Percentiles rank a stretch among this genome's conserved stretches.
Conservation (phyloP, 2,329 filamentous ascomycete species). For the Aphanoascus verrucosus region DNA sequence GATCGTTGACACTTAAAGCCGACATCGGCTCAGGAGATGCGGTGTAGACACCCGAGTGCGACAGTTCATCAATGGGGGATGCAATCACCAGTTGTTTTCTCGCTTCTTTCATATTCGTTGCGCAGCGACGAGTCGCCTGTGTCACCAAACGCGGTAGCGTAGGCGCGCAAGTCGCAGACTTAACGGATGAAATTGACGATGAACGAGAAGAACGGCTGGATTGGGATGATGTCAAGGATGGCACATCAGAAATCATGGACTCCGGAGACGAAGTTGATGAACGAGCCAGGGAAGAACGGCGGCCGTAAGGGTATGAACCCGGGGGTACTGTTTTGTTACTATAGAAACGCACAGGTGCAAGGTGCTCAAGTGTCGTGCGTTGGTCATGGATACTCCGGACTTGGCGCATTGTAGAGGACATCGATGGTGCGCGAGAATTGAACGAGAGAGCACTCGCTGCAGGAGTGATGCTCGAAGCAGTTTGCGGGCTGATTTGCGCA, state of each 20-base stretch:
- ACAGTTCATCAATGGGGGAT: constrained; percentile 31
- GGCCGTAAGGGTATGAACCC: constrained; percentile 38
- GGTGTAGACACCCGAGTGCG: constrained; percentile 25
- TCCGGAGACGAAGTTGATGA: constrained; percentile 48
- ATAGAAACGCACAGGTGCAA: constrained; percentile 27
- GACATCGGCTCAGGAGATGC: constrained; percentile 29
- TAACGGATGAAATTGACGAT: constrained; percentile 37
- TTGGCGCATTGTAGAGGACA: constrained; percentile 49
- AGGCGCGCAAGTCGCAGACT: constrained; percentile 25
- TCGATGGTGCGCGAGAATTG: constrained; percentile 44
- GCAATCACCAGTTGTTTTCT: constrained; percentile 24
- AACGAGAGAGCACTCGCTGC: constrained; percentile 46
- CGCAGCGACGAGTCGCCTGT: constrained; percentile 33
- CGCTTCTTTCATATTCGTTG: constrained; percentile 22
- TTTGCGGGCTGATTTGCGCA: constrained; percentile 51
- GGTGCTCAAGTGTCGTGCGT: constrained; percentile 47
- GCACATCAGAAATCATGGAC: constrained; percentile 52
- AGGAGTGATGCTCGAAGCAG: constrained; percentile 46
- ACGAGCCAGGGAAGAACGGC: constrained; percentile 41
- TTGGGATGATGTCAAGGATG: constrained; percentile 39
- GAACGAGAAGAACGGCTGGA: constrained; percentile 46
- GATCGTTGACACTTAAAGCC: constrained; percentile 19
- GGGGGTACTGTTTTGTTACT: constrained; percentile 30
- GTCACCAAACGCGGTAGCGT: constrained; percentile 29
- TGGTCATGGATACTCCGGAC: constrained; percentile 45